Evolutionary conservation across 768 basidiomycete genomes (phyloP), one percentile per base, ranked within the genome.

Genomic region (Macrocybe gigantea): DNA sequence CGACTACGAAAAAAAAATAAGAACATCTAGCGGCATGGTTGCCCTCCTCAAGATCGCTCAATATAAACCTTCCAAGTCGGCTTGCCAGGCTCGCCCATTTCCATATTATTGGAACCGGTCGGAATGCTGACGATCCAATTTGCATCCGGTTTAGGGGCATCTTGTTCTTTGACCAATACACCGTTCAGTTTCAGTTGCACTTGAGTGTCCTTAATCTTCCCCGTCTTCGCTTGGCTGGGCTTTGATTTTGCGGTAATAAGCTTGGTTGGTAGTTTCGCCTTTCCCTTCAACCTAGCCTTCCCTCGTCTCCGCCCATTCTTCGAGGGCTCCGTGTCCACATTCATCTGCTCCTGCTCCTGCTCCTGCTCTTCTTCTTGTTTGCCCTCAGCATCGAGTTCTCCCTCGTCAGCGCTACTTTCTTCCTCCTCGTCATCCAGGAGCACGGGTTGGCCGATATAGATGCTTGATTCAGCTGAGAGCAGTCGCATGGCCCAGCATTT

Each of bases 11-110:
- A 22, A 22, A 22, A 22, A 22, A 22, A 22, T 22, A 22, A 22
- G 4, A 22, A 22, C 1, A 2, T 4, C 22, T 22, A 22, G 22
- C 22, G 22, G 22, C 1, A 4, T 22, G 22, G 22, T 4, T 2
- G 22, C 22, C 22, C 22, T 2, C 22, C 22, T 22, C 22, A 22
- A 4, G 22, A 22, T 22, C 79, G 72, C 54, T 82, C 78, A 38
- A 82, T 64, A 59, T 84, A 84, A 15, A 85, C 69, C 62, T 83
- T 87, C 86, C 86, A 88, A 22, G 78, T 62, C 54, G 80, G 61
- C 7, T 85, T 85, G 33, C 78, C 82, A 56, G 74, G 75, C 67
- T 86, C 85, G 33, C 88, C 86, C 22, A 92, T 66, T 61, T 91
- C 89, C 30, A 92, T 61, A 12, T 80, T 65, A 55, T 79, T 86